Percentiles rank a stretch among this genome's conserved stretches.
Conservation (phyloP, 352 stramenopile species). For the Pythium aquatile region DNA sequence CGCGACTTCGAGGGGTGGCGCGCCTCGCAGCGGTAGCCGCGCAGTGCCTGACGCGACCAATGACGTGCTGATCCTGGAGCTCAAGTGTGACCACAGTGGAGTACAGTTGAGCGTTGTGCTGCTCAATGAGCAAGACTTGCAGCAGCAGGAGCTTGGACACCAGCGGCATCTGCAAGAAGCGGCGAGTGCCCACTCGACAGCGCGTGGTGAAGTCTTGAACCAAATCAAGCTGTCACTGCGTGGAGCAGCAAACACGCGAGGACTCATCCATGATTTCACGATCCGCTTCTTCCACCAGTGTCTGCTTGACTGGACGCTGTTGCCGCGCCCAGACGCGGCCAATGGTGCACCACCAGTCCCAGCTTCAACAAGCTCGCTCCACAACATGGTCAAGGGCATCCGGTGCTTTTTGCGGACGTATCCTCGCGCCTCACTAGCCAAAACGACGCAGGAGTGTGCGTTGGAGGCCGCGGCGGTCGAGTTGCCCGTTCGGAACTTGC, state of each 20-base stretch:
- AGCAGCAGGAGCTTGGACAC: constrained; percentile 61
- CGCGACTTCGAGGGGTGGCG: constrained; percentile 17
- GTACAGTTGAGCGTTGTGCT: constrained; percentile 60
- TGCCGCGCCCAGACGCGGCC: not conserved
- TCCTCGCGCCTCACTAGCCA: constrained; percentile 25
- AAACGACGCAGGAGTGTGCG: constrained; percentile 38
- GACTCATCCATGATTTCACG: constrained; percentile 74
- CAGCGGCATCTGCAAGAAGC: constrained; percentile 36
- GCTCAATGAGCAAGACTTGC: constrained; percentile 58
- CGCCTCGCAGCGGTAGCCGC: constrained; percentile 13
- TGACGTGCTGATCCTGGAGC: constrained; percentile 58
- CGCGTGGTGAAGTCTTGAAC: constrained; percentile 45
- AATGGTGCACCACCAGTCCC: too few relatives aligned
- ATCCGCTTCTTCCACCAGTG: constrained; percentile 76
- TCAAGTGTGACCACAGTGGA: constrained; percentile 74
- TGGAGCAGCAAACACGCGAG: constrained; percentile 48
- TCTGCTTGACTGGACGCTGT: constrained; percentile 51
- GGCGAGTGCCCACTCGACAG: not conserved
- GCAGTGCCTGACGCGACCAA: constrained; percentile 12
- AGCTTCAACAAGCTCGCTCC: constrained; percentile 32
- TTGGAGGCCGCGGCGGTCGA: constrained; percentile 54
- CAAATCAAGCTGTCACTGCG: constrained; percentile 50
- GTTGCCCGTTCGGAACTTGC: constrained; percentile 52
- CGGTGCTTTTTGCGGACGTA: constrained; percentile 71
- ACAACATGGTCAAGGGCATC: constrained; percentile 82